Percentiles rank a stretch among this genome's conserved stretches.
These are phyloP conservation scores for Malania oleifera DNA, from an alignment of 164 flowering plant genomes.

Conservation along the genomic window DNA sequence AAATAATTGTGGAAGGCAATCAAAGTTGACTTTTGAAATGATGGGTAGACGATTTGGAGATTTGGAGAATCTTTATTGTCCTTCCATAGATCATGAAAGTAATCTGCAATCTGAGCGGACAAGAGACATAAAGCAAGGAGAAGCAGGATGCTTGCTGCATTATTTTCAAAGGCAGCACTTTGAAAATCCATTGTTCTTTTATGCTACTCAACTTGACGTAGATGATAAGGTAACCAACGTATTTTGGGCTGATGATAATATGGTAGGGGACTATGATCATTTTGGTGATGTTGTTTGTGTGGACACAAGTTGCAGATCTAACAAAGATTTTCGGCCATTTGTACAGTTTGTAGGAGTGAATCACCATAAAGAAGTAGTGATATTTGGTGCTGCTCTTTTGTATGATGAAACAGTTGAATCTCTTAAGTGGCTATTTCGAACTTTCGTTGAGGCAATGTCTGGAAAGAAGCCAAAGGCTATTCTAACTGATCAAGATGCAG, in stretches of 20 bases:
- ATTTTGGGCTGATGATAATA: constrained; percentile 27
- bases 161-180: constrained; percentile 16
- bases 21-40: constrained; percentile 12
- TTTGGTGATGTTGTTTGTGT: constrained; percentile 30
- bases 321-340: constrained; percentile 13
- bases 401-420: constrained; percentile 24
- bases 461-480: constrained; percentile 21
- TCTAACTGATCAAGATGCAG: constrained; percentile 24
- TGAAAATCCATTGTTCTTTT: constrained; percentile 19
- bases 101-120: constrained; percentile 18
- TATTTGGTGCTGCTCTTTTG: constrained; percentile 24
- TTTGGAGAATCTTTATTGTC: constrained; percentile 20
- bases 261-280: constrained; percentile 18
- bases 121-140: constrained; percentile 29
- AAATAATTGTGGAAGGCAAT: constrained; percentile 7
- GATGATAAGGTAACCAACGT: constrained; percentile 21
- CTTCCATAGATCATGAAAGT: constrained; percentile 15
- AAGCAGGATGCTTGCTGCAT: constrained; percentile 17
- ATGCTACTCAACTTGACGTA: constrained; percentile 17
- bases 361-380: constrained; percentile 20
- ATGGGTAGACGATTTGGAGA: constrained; percentile 18
- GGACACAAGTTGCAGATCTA: constrained; percentile 24
- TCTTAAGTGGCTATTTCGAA: constrained; percentile 22
- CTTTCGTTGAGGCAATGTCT: constrained; percentile 17
- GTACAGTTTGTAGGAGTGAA: constrained; percentile 21